A percentile compares a stretch with the other conserved stretches of the same genome.
Conservation (phyloP, 768 basidiomycete genomes). For the Xanthoconium stramineum region DNA sequence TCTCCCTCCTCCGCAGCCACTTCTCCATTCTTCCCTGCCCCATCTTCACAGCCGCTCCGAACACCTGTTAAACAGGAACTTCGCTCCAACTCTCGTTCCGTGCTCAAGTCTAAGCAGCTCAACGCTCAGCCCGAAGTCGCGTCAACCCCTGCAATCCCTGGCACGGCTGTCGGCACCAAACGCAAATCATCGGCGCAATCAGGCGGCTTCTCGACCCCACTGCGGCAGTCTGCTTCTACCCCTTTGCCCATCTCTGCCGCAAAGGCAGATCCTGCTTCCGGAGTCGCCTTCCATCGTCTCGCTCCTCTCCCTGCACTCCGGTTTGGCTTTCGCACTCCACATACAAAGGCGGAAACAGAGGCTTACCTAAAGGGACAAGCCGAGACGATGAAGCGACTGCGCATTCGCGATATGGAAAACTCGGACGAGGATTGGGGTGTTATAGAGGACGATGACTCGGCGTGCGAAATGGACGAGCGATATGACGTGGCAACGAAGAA, state of each 20-base stretch:
- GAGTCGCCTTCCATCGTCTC: conserved; percentile 34
- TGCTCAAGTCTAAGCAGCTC: conserved; percentile 35
- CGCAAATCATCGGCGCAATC: conserved; percentile 53
- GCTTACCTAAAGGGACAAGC: conserved; percentile 49
- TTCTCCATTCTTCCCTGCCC: conserved; percentile 42
- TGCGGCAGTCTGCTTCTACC: conserved; percentile 44
- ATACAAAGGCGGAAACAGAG: conserved; percentile 37
- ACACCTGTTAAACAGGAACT: conserved; percentile 59
- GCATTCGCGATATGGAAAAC: conserved; percentile 53
- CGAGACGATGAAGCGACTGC: conserved; percentile 60
- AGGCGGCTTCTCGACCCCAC: conserved; percentile 54
- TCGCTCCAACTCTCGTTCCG: conserved; percentile 38
- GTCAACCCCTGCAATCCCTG: conserved; percentile 18
- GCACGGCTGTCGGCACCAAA: conserved; percentile 53
- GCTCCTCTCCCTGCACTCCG: conserved; percentile 33
- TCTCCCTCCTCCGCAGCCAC: conserved; percentile 42
- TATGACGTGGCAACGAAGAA: conserved; percentile 30
- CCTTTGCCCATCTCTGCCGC: conserved; percentile 37
- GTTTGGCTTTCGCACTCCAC: conserved; percentile 30
- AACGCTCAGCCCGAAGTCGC: conserved; percentile 19
- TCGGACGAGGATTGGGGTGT: conserved; percentile 44
- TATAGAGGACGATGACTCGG: conserved; percentile 47
- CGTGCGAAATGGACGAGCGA: conserved; percentile 48
- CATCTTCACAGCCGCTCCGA: conserved; percentile 48
- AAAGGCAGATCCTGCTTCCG: conserved; percentile 32